Evolutionary conservation across 2,329 filamentous ascomycete species (phyloP), one percentile per base, ranked within the genome.

Genomic region (Colletotrichum aenigma): DNA sequence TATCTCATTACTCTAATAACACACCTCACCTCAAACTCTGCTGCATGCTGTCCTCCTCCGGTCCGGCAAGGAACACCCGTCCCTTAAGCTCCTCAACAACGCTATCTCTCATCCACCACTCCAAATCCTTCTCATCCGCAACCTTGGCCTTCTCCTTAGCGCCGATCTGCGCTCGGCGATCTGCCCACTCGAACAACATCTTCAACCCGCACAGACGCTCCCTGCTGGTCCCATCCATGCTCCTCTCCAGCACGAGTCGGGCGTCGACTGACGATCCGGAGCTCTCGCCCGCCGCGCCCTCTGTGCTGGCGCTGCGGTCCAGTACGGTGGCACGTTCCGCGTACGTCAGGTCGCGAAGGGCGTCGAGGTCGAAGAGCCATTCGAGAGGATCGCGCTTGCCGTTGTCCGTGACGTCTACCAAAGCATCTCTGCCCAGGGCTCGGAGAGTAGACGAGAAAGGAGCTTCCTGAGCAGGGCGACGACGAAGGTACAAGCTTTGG

Each of bases 381-480:
- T 94, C 92, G 80, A 96, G 91, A 1, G 94, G 87, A 7, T 84
- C 84, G 36, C 78, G 77, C 6, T 85, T 81, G 6, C 79, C 77
- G 36, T 80, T 81, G 77, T 78, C 82, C 81, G 28, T 84, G 78
- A 56, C 70, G 8, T 70, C 71, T 6, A 71, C 69, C 3, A 79
- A 60, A 12, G 80, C 79, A 55, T 83, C 81, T 7, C 80, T 83
- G 72, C 94, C 94, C 32, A 97, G 88, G 0, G 94, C 94, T 4
- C 93, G 90, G 16, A 98, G 88, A 0, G 95, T 95, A 0, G 94
- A 93, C 7, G 91, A 89, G 82, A 98, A 98, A 10, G 91, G 89
- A 9, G 89, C 90, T 78, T 94, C 93, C 78, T 91, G 90, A 55
- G 92, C 89, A 16, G 93, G 90, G 70, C 95, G 91, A 18, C 94